Evolutionary conservation across 2,329 filamentous ascomycete species (phyloP).

Genomic region (Arthroderma sp.): DNA sequence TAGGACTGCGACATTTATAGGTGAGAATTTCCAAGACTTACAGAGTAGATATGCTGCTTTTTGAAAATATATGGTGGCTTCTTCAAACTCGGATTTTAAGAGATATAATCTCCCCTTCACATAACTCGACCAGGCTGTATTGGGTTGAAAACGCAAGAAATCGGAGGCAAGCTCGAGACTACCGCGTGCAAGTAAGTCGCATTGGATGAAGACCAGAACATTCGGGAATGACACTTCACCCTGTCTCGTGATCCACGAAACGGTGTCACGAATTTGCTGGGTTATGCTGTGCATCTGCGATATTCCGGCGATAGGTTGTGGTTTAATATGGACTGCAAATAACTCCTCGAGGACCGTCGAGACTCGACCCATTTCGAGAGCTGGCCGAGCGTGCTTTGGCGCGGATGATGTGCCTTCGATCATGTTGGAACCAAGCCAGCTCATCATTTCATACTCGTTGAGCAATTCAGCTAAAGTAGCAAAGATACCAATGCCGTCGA

Average conservation of each 20-base stretch:
- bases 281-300: constrained; percentile 32
- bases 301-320: constrained; percentile 25
- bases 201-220: constrained; percentile 53
- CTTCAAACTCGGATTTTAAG: constrained; percentile 56
- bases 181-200: constrained; percentile 54
- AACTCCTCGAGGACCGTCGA: constrained; percentile 32
- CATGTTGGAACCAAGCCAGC: constrained; percentile 44
- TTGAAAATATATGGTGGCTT: constrained; percentile 63
- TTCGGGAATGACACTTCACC: constrained; percentile 44
- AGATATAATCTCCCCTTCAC: constrained; percentile 71
- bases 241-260: constrained; percentile 36
- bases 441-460: constrained; percentile 55
- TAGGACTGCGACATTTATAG: not conserved
- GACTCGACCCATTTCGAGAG: constrained; percentile 13
- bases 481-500: constrained; percentile 46
- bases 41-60: constrained; percentile 72
- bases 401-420: constrained; percentile 16
- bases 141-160: constrained; percentile 52
- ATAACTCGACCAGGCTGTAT: constrained; percentile 53
- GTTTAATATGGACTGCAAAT: constrained; percentile 31
- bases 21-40: constrained; percentile 35
- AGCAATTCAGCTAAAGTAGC: constrained; percentile 57
- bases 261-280: constrained; percentile 30
- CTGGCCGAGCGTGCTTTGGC: constrained; percentile 16
- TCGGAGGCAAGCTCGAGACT: constrained; percentile 52